These are phyloP conservation scores for Lecanicillium sp. DNA, from an alignment of 2,329 filamentous ascomycete species.

Conservation along the genomic window DNA sequence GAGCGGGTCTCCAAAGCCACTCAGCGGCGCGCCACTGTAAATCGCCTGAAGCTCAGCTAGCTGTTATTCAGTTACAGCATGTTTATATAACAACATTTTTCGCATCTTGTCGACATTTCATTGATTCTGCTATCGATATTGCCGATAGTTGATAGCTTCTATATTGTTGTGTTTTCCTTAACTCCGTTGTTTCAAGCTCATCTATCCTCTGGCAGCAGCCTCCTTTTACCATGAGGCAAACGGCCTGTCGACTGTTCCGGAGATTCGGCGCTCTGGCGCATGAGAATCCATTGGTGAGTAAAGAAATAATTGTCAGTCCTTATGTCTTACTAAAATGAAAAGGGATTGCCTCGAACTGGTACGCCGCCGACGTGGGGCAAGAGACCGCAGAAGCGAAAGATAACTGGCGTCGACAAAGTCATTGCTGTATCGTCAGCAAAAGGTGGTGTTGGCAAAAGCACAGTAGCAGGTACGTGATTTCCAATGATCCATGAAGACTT, in stretches of 20 bases:
- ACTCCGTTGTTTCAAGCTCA: not conserved
- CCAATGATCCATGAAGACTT: not conserved
- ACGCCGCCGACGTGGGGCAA: constrained; percentile 54
- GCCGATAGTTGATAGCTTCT: no score
- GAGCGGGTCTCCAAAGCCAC: not conserved
- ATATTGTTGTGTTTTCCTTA: not conserved
- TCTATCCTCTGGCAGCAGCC: constrained; percentile 13
- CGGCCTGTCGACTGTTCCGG: constrained; percentile 32
- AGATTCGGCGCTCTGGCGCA: constrained; percentile 41
- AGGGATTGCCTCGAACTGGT: constrained; percentile 82
- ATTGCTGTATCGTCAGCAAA: constrained; percentile 96
- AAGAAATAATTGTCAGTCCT: no score
- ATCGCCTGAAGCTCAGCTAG: not conserved
- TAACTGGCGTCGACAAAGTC: constrained; percentile 82
- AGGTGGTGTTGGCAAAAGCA: constrained; percentile 96
- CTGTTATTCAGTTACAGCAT: not conserved
- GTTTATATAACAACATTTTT: not conserved
- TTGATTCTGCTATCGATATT: no score
- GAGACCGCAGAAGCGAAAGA: constrained; percentile 72
- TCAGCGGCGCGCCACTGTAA: not conserved
- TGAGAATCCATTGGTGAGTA: constrained; percentile 80
- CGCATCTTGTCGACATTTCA: no score
- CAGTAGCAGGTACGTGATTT: constrained; percentile 63
- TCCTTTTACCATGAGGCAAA: constrained; percentile 37
- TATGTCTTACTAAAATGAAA: no score